phyloP scores from a whole-genome alignment of 2,329 filamentous ascomycete species.

The Chrysoporthe cubensis region DNA sequence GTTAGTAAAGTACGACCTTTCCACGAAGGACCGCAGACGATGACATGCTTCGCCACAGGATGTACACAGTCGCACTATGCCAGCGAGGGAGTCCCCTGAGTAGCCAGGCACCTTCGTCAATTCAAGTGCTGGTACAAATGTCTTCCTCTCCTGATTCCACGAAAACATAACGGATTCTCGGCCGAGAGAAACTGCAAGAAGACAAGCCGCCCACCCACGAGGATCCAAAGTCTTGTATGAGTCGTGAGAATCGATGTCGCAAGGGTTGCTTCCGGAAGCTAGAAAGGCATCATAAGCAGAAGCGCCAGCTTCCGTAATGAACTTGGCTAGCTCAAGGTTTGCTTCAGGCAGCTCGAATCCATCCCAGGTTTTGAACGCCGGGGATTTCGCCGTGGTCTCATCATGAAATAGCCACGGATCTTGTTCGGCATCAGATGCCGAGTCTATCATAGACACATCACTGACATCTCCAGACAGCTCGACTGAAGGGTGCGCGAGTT shows the following conservation, averaged over 20 bases:
- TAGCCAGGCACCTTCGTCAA: slow-evolving; percentile 60
- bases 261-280: slow-evolving; percentile 44
- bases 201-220: slow-evolving; percentile 55
- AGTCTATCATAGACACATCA: slow-evolving; percentile 15
- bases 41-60: slow-evolving; percentile 53
- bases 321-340: slow-evolving; percentile 46
- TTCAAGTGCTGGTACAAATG: slow-evolving; percentile 55
- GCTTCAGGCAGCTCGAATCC: slow-evolving; percentile 56
- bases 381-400: slow-evolving; percentile 35
- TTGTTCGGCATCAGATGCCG: slow-evolving; percentile 28
- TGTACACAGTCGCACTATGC: slow-evolving; percentile 51
- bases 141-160: slow-evolving; percentile 56
- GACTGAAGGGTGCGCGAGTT: slow-evolving; percentile 5
- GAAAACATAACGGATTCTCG: slow-evolving; percentile 73
- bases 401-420: slow-evolving; percentile 55
- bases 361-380: slow-evolving; percentile 70
- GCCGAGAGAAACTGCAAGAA: slow-evolving; percentile 71
- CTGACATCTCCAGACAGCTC: slow-evolving; percentile 4
- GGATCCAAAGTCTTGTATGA: slow-evolving; percentile 50
- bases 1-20: slow-evolving; percentile 49
- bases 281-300: slow-evolving; percentile 68
- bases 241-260: slow-evolving; percentile 43
- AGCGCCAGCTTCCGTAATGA: slow-evolving; percentile 72
- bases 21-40: slow-evolving; percentile 51
- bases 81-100: slow-evolving; percentile 52